These are phyloP conservation scores for Pelargonium australe DNA, from an alignment of 441 rosid species.

Conservation along the genomic window DNA sequence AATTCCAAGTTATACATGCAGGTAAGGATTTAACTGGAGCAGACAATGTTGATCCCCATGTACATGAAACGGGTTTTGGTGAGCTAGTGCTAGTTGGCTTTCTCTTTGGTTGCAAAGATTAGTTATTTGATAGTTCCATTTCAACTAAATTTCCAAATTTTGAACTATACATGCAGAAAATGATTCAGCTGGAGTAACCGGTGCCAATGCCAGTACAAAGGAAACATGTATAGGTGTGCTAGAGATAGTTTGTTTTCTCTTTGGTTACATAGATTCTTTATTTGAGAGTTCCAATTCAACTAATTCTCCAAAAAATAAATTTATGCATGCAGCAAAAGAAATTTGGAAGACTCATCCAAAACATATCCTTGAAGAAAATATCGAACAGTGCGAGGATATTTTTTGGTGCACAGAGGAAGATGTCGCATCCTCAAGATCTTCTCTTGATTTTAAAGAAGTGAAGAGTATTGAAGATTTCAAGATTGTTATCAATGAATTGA, in stretches of 20 bases:
- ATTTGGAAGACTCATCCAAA: background rate
- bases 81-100: background rate
- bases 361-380: background rate
- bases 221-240: background rate
- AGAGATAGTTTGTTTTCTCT: background rate
- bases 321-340: background rate
- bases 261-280: background rate
- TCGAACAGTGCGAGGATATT: background rate
- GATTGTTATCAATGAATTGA: constrained; percentile 6
- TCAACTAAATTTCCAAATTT: background rate
- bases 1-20: background rate
- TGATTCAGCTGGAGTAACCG: background rate
- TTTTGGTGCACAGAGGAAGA: background rate
- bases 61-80: background rate
- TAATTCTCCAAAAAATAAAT: background rate
- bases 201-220: too few relatives aligned
- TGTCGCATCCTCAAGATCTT: background rate
- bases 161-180: background rate
- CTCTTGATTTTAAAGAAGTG: background rate
- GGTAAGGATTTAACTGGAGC: background rate
- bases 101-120: background rate
- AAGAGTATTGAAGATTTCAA: background rate
- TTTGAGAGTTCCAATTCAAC: background rate
- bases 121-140: background rate
- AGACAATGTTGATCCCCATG: background rate